Percentiles rank a stretch among this genome's conserved stretches.
Conservation (phyloP, 495 filamentous ascomycete genomes). For the Penicillium antarcticum region DNA sequence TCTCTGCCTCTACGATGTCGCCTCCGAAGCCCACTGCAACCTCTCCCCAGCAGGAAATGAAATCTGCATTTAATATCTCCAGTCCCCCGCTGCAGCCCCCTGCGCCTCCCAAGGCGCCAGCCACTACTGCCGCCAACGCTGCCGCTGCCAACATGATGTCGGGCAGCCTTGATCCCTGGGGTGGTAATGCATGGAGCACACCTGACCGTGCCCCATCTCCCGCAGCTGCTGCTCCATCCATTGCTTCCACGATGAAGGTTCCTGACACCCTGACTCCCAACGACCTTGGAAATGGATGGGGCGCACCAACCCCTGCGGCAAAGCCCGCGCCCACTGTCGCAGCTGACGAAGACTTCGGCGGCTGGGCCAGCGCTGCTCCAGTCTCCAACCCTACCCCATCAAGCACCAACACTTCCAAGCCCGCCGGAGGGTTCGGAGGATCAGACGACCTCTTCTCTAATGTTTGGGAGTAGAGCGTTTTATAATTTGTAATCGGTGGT, state of each 20-base stretch:
- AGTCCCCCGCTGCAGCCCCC: slow-evolving; percentile 47
- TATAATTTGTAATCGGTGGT: slow-evolving; percentile 1
- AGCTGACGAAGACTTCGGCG: slow-evolving; percentile 89
- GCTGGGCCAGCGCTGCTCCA: slow-evolving; percentile 75
- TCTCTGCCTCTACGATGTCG: slow-evolving; percentile 43
- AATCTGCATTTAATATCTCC: slow-evolving; percentile 80
- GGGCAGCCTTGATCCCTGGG: slow-evolving; percentile 46
- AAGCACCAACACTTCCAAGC: slow-evolving; percentile 39
- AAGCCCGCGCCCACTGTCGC: slow-evolving; percentile 60
- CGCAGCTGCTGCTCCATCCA: slow-evolving; percentile 12
- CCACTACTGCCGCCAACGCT: slow-evolving; percentile 31
- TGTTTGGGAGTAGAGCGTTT: slow-evolving; percentile 72
- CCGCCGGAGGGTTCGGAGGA: slow-evolving; percentile 61
- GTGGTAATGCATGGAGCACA: slow-evolving; percentile 49
- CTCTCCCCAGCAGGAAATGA: slow-evolving; percentile 42
- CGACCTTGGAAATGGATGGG: slow-evolving; percentile 57
- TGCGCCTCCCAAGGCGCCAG: slow-evolving; percentile 33
- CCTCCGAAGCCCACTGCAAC: slow-evolving; percentile 35
- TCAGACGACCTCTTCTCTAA: slow-evolving; percentile 89
- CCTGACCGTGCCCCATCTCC: slow-evolving; percentile 39
- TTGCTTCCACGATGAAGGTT: slow-evolving; percentile 45
- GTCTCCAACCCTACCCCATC: slow-evolving; percentile 39
- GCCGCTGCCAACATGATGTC: slow-evolving; percentile 31
- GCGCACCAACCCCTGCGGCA: slow-evolving; percentile 31
- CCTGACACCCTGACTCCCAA: slow-evolving; percentile 45